phyloP scores from a whole-genome alignment of 139 green algal species.

The Volvox reticuliferus region DNA sequence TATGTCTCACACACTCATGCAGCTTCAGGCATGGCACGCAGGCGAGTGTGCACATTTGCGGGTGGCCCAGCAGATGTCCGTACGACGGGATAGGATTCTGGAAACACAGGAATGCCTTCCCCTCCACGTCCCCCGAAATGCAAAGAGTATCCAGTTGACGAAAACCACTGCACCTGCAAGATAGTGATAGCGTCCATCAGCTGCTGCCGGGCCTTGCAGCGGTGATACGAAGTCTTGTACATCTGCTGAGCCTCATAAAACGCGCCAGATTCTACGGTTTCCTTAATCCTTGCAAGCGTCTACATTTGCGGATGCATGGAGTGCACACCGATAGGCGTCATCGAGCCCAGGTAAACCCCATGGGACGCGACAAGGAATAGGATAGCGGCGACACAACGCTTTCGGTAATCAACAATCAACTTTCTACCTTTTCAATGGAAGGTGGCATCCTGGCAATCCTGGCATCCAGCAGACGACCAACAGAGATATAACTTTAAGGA shows the following conservation, averaged over 20 bases:
- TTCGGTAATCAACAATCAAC: too few relatives aligned
- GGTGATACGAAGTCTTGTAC: slow-evolving; percentile 79
- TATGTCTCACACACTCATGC: too few relatives aligned
- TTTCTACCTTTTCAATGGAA: not conserved
- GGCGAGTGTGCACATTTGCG: too few relatives aligned
- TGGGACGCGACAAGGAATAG: not conserved
- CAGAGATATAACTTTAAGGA: too few relatives aligned
- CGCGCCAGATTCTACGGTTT: slow-evolving; percentile 52
- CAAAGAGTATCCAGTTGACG: too few relatives aligned
- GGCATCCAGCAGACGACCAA: too few relatives aligned
- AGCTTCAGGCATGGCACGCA: too few relatives aligned
- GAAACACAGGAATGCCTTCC: too few relatives aligned
- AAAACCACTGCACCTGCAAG: slow-evolving; percentile 33
- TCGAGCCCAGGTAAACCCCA: not conserved
- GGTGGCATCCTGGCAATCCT: not conserved
- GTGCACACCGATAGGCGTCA: not conserved
- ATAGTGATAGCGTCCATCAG: slow-evolving; percentile 65
- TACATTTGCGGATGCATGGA: not conserved
- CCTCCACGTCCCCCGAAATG: too few relatives aligned
- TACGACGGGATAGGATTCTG: too few relatives aligned
- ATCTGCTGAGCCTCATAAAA: slow-evolving; percentile 88
- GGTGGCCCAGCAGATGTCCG: too few relatives aligned
- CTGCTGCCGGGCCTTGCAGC: slow-evolving; percentile 63
- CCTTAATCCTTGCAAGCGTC: slow-evolving; percentile 41
- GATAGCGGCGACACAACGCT: not conserved